Conservation (phyloP, 2,329 filamentous ascomycete species). For the Microdochium paspali region DNA sequence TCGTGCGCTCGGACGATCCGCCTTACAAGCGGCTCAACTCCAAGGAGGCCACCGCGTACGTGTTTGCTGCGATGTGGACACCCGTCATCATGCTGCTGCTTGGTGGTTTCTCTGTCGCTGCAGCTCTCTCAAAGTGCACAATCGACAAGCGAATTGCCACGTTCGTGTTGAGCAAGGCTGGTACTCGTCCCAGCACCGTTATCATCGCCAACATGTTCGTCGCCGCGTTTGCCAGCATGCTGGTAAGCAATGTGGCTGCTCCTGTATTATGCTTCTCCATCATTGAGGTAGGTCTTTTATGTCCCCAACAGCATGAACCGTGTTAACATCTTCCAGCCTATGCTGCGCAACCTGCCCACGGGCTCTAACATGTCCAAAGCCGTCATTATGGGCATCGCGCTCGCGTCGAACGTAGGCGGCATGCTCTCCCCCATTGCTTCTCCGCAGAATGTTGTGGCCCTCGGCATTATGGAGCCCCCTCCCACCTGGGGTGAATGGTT, state of each 20-base stretch:
- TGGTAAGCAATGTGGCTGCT: conserved; percentile 96
- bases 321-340: conserved; percentile 48
- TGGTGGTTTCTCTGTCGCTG: conserved; percentile 91
- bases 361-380: conserved; percentile 93
- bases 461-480: conserved; percentile 88
- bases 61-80: conserved; percentile 97
- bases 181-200: conserved; percentile 80
- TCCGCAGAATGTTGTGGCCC: conserved; percentile 92
- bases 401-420: conserved; percentile 91
- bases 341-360: conserved; percentile 83
- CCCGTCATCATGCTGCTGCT: conserved; percentile 97
- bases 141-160: conserved; percentile 97
- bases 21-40: conserved; percentile 64
- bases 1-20: conserved; percentile 66
- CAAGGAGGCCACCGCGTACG: conserved; percentile 70
- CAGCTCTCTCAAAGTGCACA: conserved; percentile 90
- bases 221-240: conserved; percentile 95
- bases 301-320: background rate
- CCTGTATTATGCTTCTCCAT: conserved; percentile 97
- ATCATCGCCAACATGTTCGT: conserved; percentile 98
- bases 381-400: conserved; percentile 86
- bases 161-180: conserved; percentile 91
- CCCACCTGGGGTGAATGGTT: conserved; percentile 97
- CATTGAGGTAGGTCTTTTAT: conserved; percentile 58
- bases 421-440: conserved; percentile 96